phyloP scores from a whole-genome alignment of 1,139 yeast species.

The Nakaseomyces nivariensis region DNA sequence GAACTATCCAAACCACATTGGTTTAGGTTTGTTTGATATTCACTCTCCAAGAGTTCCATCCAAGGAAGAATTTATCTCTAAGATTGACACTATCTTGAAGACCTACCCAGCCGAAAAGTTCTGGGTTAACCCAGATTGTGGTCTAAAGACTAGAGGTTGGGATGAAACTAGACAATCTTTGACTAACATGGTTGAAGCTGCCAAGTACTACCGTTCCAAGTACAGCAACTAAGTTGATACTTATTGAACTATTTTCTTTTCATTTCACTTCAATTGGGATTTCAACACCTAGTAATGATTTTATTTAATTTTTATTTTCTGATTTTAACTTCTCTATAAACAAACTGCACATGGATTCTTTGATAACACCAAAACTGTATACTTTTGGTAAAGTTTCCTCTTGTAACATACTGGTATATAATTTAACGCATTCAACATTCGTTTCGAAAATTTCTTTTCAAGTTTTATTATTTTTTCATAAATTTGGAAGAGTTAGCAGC shows the following conservation, averaged over 20 bases:
- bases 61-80: conserved; percentile 85
- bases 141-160: conserved; percentile 97
- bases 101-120: conserved; percentile 95
- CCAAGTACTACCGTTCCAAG: conserved; percentile 83
- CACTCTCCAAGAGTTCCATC: conserved; percentile 99
- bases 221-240: conserved; percentile 14
- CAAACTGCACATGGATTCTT: conserved; percentile 4
- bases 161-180: conserved; percentile 79
- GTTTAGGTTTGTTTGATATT: conserved; percentile 97
- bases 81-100: conserved; percentile 89
- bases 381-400: not conserved
- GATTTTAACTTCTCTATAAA: conserved; percentile 9
- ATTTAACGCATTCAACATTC: conserved; percentile 31
- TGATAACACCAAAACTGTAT: not conserved
- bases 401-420: conserved; percentile 3
- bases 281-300: conserved; percentile 4
- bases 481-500: too few species aligned
- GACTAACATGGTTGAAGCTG: conserved; percentile 98
- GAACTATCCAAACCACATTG: conserved; percentile 98
- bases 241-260: conserved; percentile 5
- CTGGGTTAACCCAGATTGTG: conserved; percentile 99
- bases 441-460: conserved; percentile 10
- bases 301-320: conserved; percentile 11
- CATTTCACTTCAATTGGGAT: conserved; percentile 6
- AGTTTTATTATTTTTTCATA: too few species aligned